phyloP scores from a whole-genome alignment of 2,329 filamentous ascomycete species.

The Aspergillus intermedius region DNA sequence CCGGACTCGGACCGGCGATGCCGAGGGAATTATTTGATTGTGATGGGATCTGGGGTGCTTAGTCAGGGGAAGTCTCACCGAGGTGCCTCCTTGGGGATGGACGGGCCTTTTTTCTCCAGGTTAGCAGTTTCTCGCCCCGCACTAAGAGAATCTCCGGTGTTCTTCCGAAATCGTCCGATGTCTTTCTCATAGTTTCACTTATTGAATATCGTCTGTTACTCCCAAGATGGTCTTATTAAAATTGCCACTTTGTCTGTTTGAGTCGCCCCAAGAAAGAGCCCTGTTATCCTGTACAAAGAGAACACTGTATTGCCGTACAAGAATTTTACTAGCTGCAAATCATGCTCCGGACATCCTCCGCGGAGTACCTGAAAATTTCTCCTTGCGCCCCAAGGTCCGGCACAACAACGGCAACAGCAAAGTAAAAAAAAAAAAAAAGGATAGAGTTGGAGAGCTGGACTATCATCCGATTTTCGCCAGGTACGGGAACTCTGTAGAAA shows the following conservation, averaged over 20 bases:
- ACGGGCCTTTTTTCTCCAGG: constrained; percentile 10
- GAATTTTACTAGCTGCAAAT: background rate
- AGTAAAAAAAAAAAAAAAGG: too few species aligned
- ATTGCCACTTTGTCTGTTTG: background rate
- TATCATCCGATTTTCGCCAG: background rate
- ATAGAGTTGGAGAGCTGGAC: background rate
- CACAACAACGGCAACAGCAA: too few species aligned
- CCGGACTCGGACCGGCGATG: constrained; percentile 14
- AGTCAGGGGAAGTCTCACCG: constrained; percentile 10
- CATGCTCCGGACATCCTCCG: background rate
- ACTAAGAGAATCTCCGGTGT: constrained; percentile 10
- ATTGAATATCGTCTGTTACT: background rate
- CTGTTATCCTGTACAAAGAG: too few species aligned
- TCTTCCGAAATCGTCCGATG: constrained; percentile 16
- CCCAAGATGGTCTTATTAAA: background rate
- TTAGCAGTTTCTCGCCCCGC: constrained; percentile 7
- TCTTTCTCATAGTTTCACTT: too few species aligned
- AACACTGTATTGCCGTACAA: background rate
- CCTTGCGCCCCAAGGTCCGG: too few species aligned
- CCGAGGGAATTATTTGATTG: constrained; percentile 12
- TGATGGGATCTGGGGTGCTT: background rate
- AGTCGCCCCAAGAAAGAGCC: background rate
- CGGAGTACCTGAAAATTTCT: background rate
- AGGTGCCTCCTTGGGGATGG: constrained; percentile 13
- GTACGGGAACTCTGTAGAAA: background rate